Evolutionary conservation across 306 rosid species (phyloP).

Genomic region (Cucumis hystrix): DNA sequence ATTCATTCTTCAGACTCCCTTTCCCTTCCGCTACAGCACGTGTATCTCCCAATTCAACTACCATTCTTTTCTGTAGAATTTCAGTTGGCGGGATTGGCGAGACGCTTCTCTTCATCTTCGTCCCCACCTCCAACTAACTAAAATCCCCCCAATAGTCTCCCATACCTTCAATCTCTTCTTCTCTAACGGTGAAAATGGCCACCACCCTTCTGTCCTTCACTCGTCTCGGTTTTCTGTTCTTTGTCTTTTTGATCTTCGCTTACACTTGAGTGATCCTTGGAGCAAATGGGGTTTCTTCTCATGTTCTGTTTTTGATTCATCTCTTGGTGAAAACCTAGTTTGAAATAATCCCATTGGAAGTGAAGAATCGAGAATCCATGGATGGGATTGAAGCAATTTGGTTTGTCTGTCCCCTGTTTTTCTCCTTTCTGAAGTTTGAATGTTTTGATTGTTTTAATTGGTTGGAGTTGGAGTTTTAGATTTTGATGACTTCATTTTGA

Average conservation of each 20-base stretch:
- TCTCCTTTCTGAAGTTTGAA: neutral
- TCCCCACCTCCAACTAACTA: neutral
- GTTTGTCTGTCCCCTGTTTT: neutral
- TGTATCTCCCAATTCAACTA: conserved; percentile 1
- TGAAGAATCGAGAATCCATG: neutral
- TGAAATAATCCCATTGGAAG: neutral
- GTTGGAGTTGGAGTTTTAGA: neutral
- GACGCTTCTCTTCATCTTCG: neutral
- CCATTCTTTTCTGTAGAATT: neutral
- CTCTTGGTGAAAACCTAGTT: neutral
- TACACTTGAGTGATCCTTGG: neutral
- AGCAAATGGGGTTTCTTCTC: neutral
- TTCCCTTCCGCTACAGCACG: neutral
- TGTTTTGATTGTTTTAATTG: neutral
- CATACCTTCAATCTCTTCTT: neutral
- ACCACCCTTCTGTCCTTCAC: neutral
- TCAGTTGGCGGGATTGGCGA: neutral
- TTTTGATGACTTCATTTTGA: neutral
- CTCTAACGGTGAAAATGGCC: neutral
- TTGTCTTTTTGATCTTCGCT: neutral
- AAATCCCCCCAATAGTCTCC: neutral
- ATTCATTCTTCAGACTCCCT: neutral
- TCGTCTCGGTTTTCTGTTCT: neutral
- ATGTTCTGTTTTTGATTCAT: neutral
- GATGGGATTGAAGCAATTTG: neutral